Conservation (phyloP, 2,329 filamentous ascomycete species). For the Beauveria rudraprayagi region DNA sequence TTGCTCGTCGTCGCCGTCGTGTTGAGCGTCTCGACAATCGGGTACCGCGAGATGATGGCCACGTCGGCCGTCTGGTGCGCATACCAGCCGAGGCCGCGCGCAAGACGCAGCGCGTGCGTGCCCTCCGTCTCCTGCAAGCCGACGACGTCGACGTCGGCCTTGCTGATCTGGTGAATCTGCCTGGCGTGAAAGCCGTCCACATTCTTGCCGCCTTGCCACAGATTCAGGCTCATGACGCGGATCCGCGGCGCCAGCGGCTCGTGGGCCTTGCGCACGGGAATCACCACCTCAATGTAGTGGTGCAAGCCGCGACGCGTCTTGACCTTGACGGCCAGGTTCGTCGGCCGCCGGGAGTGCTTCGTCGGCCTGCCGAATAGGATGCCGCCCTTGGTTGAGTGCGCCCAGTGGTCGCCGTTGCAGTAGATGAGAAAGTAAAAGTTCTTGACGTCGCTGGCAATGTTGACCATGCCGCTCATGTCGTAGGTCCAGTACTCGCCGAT, state of each 20-base stretch:
- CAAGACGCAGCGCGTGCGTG: slow-evolving; percentile 25
- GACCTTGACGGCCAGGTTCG: slow-evolving; percentile 22
- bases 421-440: slow-evolving; percentile 22
- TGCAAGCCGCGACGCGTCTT: too few relatives aligned
- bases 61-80: slow-evolving; percentile 25
- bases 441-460: slow-evolving; percentile 16
- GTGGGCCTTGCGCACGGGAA: slow-evolving; percentile 16
- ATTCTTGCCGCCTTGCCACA: slow-evolving; percentile 31
- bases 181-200: slow-evolving; percentile 31
- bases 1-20: slow-evolving; percentile 20
- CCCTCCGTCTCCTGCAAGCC: slow-evolving; percentile 29
- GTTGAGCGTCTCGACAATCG: slow-evolving; percentile 24
- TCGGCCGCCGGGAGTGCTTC: slow-evolving; percentile 10
- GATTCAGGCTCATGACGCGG: slow-evolving; percentile 29
- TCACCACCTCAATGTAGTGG: not conserved
- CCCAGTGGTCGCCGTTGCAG: slow-evolving; percentile 22
- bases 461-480: slow-evolving; percentile 24
- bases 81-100: slow-evolving; percentile 31
- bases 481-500: slow-evolving; percentile 25
- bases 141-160: slow-evolving; percentile 26
- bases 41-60: slow-evolving; percentile 31
- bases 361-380: slow-evolving; percentile 27
- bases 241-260: slow-evolving; percentile 24
- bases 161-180: slow-evolving; percentile 27
- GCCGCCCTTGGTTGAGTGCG: slow-evolving; percentile 23